Evolutionary conservation across 352 stramenopile species (phyloP).

Genomic region (Aphanomyces stellatus): DNA sequence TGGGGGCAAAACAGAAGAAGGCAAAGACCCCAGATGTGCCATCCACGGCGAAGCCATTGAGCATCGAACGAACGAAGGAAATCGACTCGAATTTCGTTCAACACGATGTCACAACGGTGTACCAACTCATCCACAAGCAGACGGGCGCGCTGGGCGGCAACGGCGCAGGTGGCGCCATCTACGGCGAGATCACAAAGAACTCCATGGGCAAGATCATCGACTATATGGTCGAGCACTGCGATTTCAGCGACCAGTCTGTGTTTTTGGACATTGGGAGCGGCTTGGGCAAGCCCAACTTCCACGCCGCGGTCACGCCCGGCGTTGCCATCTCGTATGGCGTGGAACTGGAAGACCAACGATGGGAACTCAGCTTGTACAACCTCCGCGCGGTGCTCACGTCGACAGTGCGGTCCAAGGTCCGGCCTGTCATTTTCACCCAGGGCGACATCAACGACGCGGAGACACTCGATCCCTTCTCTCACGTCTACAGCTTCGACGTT

Average conservation of each 20-base stretch:
- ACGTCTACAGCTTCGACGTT: slow-evolving; percentile 99
- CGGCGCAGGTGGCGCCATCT: slow-evolving; percentile 93
- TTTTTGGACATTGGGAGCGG: slow-evolving; percentile 97
- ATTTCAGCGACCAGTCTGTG: slow-evolving; percentile 73
- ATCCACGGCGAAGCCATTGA: slow-evolving; percentile 63
- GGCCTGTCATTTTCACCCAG: slow-evolving; percentile 78
- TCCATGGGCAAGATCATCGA: slow-evolving; percentile 96
- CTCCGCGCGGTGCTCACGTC: slow-evolving; percentile 82
- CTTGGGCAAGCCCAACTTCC: slow-evolving; percentile 96
- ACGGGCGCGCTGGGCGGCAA: slow-evolving; percentile 94
- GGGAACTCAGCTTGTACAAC: slow-evolving; percentile 91
- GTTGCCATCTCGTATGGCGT: slow-evolving; percentile 94
- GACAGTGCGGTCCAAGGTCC: slow-evolving; percentile 19
- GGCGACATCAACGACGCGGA: slow-evolving; percentile 92
- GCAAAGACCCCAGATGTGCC: slow-evolving; percentile 26
- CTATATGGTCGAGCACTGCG: slow-evolving; percentile 89
- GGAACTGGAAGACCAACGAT: slow-evolving; percentile 93
- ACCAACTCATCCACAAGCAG: slow-evolving; percentile 90
- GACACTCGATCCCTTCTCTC: slow-evolving; percentile 95
- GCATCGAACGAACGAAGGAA: slow-evolving; percentile 42
- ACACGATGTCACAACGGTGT: slow-evolving; percentile 79
- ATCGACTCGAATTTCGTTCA: slow-evolving; percentile 71
- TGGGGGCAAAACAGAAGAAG: background rate
- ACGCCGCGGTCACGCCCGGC: slow-evolving; percentile 93
- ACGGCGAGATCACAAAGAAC: slow-evolving; percentile 95